Percentiles rank a stretch among this genome's conserved stretches.
Conservation (phyloP, 2,329 filamentous ascomycete species). For the Epichloe festucae region DNA sequence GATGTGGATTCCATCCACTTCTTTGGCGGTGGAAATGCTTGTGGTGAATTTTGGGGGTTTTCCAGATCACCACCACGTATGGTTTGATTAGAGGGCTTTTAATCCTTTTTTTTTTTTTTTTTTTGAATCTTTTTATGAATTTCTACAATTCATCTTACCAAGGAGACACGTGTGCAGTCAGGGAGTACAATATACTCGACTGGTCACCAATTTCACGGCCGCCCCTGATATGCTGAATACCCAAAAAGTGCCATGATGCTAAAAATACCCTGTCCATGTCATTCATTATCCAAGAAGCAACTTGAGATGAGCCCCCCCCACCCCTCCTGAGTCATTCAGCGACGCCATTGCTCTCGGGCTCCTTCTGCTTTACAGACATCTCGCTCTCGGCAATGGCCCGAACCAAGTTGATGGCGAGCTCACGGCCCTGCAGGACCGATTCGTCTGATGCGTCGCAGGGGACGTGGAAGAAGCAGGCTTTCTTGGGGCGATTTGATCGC, state of each 20-base stretch:
- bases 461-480: slow-evolving; percentile 61
- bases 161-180: too few species aligned
- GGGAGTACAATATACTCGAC: too few species aligned
- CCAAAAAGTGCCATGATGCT: background rate
- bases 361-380: slow-evolving; percentile 12
- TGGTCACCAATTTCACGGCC: background rate
- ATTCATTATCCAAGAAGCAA: background rate
- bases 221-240: background rate
- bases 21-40: too few species aligned
- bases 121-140: too few species aligned
- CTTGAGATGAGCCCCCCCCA: too few species aligned
- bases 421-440: slow-evolving; percentile 34
- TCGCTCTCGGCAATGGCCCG: slow-evolving; percentile 43
- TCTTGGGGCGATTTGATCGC: slow-evolving; percentile 31
- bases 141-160: too few species aligned
- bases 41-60: too few species aligned
- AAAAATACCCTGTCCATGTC: background rate
- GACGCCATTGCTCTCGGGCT: slow-evolving; percentile 1
- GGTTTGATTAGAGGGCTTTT: too few species aligned
- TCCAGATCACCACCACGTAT: too few species aligned
- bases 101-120: too few species aligned
- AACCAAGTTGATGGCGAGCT: slow-evolving; percentile 41
- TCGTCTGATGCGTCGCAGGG: slow-evolving; percentile 43
- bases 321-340: background rate
- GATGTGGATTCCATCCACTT: too few species aligned